Evolutionary conservation across 805 yeast species (phyloP), one percentile per base, ranked within the genome.

Genomic region (Metschnikowia reukaufii): DNA sequence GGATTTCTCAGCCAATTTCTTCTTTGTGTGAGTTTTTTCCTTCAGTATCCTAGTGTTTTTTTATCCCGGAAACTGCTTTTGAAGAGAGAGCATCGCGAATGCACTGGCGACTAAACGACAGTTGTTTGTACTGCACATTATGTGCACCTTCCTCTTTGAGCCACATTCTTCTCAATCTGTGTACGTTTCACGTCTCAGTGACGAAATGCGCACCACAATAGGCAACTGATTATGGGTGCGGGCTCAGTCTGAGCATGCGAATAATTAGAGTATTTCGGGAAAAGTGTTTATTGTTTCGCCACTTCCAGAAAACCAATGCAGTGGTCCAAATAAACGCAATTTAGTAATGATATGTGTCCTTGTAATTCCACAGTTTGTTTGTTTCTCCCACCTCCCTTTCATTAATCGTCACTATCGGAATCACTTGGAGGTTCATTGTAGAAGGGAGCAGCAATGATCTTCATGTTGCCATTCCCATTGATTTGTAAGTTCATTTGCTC

Each of bases 341-440:
- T 36, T 9, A 6, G 17, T 29, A 6, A 20, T 23, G 9, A 19
- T 20, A 13, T 13, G 18, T 6, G n/a, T n/a, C n/a, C n/a, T n/a
- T n/a, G n/a, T n/a, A n/a, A n/a, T n/a, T n/a, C n/a, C n/a, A n/a
- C n/a, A n/a, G n/a, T n/a, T n/a, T n/a, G n/a, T n/a, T n/a, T n/a
- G n/a, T n/a, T n/a, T n/a, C n/a, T n/a, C n/a, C n/a, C n/a, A n/a
- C n/a, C n/a, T n/a, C n/a, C n/a, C n/a, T n/a, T n/a, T n/a, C n/a
- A n/a, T 38, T n/a, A 44, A 16, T 40, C 48, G 37, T 43, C 50
- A 41, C 42, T 41, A 48, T 66, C 71, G 6, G 66, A 60, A 49
- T 68, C 73, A 31, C 62, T 58, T 4, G 74, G 74, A 2, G 75
- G 76, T 23, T 64, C 64, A 42, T 59, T 60, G 57, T 68, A 70